Base-by-base conservation (phyloP, 768 basidiomycete species). In the Phanerodontia chrysosporium region DNA sequence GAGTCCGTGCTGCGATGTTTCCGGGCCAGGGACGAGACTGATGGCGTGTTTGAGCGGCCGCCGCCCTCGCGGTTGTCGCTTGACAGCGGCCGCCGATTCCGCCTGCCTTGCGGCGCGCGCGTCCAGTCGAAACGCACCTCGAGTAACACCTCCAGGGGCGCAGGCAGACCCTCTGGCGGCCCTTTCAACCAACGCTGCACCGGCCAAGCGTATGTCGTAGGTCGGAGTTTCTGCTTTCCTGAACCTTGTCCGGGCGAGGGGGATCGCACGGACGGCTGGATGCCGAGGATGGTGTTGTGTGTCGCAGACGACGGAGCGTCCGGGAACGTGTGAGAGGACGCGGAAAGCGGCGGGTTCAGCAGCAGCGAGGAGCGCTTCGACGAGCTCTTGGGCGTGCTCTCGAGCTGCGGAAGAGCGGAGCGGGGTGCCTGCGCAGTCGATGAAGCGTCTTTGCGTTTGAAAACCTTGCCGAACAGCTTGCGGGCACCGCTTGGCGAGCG, bases 41-140 rank as follows among this genome's bases (percentile, higher is more conserved):
- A 62, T 3, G 63, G 62, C n/a, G 58, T 57, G 10, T 57, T 55
- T 14, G 62, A 63, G 36, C 27, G 35, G 21, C 52, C 16, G n/a
- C 25, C 30, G 42, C 54, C 48, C 36, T 46, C 27, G 44, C 52
- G 29, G 45, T 58, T 63, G 57, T 64, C 16, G 60, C 58, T 45
- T 42, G 53, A 36, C 29, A 10, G 22, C 27, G 18, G 24, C 7
- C 49, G 51, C 25, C 51, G 42, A 27, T 35, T 28, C 5, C 46
- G 30, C 21, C 48, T 44, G 18, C 56, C 62, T 58, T 70, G 68
- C 51, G 65, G 66, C 65, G 74, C 77, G 25, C 80, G 52, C 22
- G 80, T 81, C 92, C 92, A 94, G 72, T 92, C 90, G 68, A 93
- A 87, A 48, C 84, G 73, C 21, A 93, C 83, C 65, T 92, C 89